phyloP scores from a whole-genome alignment of 306 rosid genomes.

The Geum urbanum region DNA sequence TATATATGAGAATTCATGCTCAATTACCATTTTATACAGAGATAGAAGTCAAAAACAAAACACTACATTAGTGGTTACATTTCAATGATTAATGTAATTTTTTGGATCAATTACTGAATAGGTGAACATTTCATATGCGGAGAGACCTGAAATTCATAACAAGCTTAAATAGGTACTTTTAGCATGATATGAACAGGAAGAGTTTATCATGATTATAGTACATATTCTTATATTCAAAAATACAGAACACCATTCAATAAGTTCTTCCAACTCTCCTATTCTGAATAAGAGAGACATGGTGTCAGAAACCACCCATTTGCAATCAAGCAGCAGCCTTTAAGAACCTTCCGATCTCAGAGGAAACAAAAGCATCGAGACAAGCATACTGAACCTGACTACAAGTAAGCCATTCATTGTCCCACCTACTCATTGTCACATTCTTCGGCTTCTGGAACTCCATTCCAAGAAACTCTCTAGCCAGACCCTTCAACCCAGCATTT shows the following conservation, averaged over 20 bases:
- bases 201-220: not conserved
- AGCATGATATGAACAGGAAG: not conserved
- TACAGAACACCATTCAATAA: not conserved
- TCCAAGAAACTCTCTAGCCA: slow-evolving; percentile 32
- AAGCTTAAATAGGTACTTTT: not conserved
- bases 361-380: slow-evolving; percentile 44
- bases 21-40: no score
- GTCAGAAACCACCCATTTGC: not conserved
- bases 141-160: no score
- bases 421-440: slow-evolving; percentile 41
- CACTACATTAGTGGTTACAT: no score
- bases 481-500: slow-evolving; percentile 37
- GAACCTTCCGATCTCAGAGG: slow-evolving; percentile 37
- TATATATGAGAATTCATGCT: not conserved
- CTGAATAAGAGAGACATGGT: not conserved
- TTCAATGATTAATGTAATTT: no score
- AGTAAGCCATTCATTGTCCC: slow-evolving; percentile 46
- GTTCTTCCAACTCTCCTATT: not conserved
- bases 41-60: no score
- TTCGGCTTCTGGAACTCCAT: slow-evolving; percentile 39
- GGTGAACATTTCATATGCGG: no score
- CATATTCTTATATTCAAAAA: not conserved
- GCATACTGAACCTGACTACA: slow-evolving; percentile 45
- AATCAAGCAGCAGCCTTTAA: slow-evolving; percentile 14
- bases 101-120: no score